Conservation (phyloP, 352 stramenopile genomes). For the Globisporangium ultimum region DNA sequence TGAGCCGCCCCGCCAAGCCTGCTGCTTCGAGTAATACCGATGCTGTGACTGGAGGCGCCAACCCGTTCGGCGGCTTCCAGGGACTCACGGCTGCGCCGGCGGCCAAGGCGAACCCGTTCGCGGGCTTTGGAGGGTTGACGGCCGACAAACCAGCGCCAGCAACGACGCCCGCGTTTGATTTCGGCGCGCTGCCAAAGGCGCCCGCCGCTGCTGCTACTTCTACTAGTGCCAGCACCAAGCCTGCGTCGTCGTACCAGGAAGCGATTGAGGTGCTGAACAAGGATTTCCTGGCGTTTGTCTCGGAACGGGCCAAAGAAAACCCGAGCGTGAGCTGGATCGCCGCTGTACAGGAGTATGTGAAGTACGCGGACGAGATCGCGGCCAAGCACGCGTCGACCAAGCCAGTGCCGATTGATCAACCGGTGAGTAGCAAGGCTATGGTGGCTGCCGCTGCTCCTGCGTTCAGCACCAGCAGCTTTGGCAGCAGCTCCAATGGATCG, state of each 20-base stretch:
- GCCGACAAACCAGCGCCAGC: constrained; percentile 12
- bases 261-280: constrained; percentile 84
- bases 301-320: constrained; percentile 59
- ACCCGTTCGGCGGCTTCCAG: constrained; percentile 50
- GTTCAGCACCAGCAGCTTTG: neutral
- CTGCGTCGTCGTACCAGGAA: constrained; percentile 50
- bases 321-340: constrained; percentile 62
- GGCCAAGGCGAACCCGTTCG: constrained; percentile 51
- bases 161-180: neutral
- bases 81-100: constrained; percentile 26
- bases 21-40: neutral
- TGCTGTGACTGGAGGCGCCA: constrained; percentile 14
- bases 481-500: constrained; percentile 5
- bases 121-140: constrained; percentile 58
- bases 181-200: neutral
- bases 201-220: neutral
- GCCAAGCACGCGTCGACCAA: constrained; percentile 62
- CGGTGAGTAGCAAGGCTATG: constrained; percentile 13
- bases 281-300: constrained; percentile 74
- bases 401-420: constrained; percentile 40
- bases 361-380: constrained; percentile 57
- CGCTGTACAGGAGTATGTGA: constrained; percentile 73
- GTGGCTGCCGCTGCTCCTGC: constrained; percentile 1
- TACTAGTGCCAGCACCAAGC: neutral
- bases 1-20: constrained; percentile 15